phyloP scores from a whole-genome alignment of 2,329 filamentous ascomycete genomes.

The Penicillium glabrum region DNA sequence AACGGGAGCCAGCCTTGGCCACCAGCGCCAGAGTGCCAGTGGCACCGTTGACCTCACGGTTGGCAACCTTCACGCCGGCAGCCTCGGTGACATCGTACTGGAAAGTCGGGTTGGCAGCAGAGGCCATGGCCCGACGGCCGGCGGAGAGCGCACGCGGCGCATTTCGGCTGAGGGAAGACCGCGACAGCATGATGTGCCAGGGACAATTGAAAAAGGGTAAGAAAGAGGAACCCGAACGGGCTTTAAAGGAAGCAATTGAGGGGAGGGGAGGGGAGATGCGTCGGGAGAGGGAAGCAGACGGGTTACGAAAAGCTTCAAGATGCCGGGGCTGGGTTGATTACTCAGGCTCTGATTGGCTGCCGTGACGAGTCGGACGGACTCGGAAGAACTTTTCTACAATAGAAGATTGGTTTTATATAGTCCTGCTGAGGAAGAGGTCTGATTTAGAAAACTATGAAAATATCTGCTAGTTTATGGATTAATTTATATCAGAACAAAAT shows the following conservation, averaged over 20 bases:
- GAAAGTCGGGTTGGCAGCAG: conserved; percentile 69
- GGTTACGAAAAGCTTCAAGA: conserved; percentile 46
- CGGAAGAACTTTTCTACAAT: conserved; percentile 28
- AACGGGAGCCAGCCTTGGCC: conserved; percentile 90
- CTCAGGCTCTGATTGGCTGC: conserved; percentile 38
- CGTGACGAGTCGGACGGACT: conserved; percentile 41
- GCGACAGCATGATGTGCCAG: conserved; percentile 65
- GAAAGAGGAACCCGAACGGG: conserved; percentile 37
- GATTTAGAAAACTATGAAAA: background rate
- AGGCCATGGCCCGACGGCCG: conserved; percentile 63
- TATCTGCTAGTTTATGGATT: background rate
- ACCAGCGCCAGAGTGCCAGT: conserved; percentile 90
- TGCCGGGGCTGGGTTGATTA: conserved; percentile 39
- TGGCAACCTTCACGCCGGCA: conserved; percentile 87
- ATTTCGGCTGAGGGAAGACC: conserved; percentile 63
- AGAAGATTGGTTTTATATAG: background rate
- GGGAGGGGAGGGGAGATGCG: conserved; percentile 23
- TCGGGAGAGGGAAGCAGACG: conserved; percentile 27
- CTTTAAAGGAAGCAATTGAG: conserved; percentile 31
- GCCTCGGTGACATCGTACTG: conserved; percentile 85
- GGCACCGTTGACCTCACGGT: conserved; percentile 82
- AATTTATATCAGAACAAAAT: background rate
- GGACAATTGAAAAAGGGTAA: conserved; percentile 38
- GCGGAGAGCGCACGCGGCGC: conserved; percentile 61
- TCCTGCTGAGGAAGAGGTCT: background rate